Percentiles rank a stretch among this genome's conserved stretches.
Conservation (phyloP, 2,329 filamentous ascomycete species). For the Fusarium nygamai region DNA sequence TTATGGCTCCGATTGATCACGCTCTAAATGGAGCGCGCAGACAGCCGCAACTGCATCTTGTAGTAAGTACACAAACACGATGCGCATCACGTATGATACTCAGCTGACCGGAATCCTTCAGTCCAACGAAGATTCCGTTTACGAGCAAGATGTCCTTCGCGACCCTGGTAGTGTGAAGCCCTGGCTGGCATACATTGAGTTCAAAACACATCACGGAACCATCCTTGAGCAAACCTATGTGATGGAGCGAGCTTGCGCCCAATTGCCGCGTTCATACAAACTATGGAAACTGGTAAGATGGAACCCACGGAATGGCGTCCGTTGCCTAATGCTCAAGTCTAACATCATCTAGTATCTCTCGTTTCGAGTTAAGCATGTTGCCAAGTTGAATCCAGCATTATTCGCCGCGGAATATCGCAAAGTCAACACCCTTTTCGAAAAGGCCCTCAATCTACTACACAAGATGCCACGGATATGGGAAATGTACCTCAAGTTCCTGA, state of each 20-base stretch:
- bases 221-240: conserved; percentile 85
- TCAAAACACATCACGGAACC: conserved; percentile 88
- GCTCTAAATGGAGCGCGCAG: conserved; percentile 51
- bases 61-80: conserved; percentile 51
- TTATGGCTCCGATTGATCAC: conserved; percentile 38
- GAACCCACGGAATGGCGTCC: neutral
- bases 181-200: conserved; percentile 93
- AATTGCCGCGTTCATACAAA: conserved; percentile 95
- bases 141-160: conserved; percentile 94
- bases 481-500: conserved; percentile 91
- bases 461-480: conserved; percentile 99
- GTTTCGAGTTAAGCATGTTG: conserved; percentile 83
- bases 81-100: neutral
- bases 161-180: conserved; percentile 88
- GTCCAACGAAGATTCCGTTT: conserved; percentile 89
- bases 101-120: conserved; percentile 52
- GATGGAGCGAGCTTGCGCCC: conserved; percentile 89
- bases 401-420: conserved; percentile 87
- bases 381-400: conserved; percentile 82
- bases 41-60: conserved; percentile 59
- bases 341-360: conserved; percentile 74
- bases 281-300: conserved; percentile 86
- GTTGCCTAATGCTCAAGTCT: neutral
- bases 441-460: conserved; percentile 90
- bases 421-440: conserved; percentile 94